phyloP scores from a whole-genome alignment of 768 basidiomycete genomes.

The Kwoniella europaea region DNA sequence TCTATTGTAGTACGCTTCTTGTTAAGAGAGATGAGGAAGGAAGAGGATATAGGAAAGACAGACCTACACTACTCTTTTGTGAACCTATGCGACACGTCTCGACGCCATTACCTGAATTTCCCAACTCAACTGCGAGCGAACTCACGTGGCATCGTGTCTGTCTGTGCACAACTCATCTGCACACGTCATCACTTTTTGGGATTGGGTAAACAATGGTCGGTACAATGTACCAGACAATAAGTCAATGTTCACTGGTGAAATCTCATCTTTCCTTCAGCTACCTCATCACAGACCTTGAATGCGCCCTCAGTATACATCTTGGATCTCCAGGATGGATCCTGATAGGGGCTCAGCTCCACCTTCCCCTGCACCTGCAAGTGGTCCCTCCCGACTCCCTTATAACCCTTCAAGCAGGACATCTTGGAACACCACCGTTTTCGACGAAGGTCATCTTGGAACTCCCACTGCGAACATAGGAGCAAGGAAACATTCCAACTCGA shows the following conservation, averaged over 20 bases:
- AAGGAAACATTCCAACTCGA: not conserved
- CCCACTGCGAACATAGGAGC: not conserved
- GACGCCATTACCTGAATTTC: too few relatives aligned
- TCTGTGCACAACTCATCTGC: not conserved
- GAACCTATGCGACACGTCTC: not conserved
- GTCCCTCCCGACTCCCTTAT: conserved; percentile 22
- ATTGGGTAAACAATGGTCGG: conserved; percentile 1
- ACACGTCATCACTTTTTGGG: conserved; percentile 2
- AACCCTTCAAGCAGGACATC: not conserved
- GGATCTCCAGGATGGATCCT: not conserved
- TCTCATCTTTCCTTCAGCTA: not conserved
- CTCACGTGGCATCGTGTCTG: not conserved
- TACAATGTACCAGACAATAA: too few relatives aligned
- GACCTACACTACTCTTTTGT: not conserved
- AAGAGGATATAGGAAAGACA: not conserved
- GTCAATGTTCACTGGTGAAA: not conserved
- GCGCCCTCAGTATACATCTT: not conserved
- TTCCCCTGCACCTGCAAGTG: conserved; percentile 4
- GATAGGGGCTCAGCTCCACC: not conserved
- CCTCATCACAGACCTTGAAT: not conserved
- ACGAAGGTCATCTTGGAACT: conserved; percentile 7
- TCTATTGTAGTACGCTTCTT: not conserved
- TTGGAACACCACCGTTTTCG: conserved; percentile 1
- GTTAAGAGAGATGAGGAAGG: not conserved
- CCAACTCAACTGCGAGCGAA: too few relatives aligned